Evolutionary conservation across 768 basidiomycete genomes (phyloP).

Genomic region (Kwoniella newhampshirensis): DNA sequence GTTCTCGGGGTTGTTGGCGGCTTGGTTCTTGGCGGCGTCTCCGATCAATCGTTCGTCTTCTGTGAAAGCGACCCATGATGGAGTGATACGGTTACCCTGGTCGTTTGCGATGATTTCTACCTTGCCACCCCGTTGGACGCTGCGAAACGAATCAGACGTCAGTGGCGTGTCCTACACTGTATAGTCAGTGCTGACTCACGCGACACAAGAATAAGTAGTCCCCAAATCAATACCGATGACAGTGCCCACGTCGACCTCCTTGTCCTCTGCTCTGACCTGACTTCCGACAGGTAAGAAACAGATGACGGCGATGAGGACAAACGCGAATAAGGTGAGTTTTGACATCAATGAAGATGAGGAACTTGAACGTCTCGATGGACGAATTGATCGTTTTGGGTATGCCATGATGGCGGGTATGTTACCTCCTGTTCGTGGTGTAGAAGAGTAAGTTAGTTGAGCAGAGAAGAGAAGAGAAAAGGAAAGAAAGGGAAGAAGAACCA

Average conservation of each 20-base stretch:
- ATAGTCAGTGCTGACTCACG: no score
- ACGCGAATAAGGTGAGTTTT: conserved; percentile 56
- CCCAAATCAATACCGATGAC: conserved; percentile 88
- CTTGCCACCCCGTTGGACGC: conserved; percentile 79
- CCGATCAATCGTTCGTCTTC: conserved; percentile 84
- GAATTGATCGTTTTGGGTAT: conserved; percentile 29
- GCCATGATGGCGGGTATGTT: conserved; percentile 21
- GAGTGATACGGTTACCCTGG: conserved; percentile 84
- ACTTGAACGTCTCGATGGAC: conserved; percentile 27
- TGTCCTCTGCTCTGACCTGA: conserved; percentile 64
- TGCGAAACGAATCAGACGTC: conserved; percentile 42
- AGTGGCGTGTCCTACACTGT: neutral
- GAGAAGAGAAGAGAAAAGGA: conserved; percentile 1
- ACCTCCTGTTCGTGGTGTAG: conserved; percentile 3
- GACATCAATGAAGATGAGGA: conserved; percentile 33
- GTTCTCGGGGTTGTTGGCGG: conserved; percentile 84
- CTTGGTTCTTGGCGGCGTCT: conserved; percentile 95
- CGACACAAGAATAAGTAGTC: conserved; percentile 96
- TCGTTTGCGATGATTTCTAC: conserved; percentile 90
- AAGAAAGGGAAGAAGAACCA: neutral
- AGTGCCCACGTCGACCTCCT: conserved; percentile 76
- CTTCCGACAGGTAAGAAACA: conserved; percentile 67
- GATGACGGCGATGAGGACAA: conserved; percentile 65
- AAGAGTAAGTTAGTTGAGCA: conserved; percentile 16
- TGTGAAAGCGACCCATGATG: conserved; percentile 79